Conservation (phyloP, 331 rosid genomes). For the Malus hybrid region DNA sequence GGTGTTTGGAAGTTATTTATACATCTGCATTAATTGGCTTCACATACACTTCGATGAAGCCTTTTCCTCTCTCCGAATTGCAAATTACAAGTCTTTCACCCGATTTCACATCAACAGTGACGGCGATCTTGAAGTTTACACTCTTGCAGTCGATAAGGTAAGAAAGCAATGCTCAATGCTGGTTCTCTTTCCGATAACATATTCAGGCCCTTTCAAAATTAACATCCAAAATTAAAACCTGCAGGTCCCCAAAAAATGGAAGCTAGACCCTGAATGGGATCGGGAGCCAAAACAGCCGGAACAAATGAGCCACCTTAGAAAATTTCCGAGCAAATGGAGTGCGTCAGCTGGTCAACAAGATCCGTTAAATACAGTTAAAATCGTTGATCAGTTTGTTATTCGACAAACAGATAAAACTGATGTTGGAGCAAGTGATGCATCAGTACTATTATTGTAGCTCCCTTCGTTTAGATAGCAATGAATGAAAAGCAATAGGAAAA, state of each 20-base stretch:
- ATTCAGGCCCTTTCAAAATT: not conserved
- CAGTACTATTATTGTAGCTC: slow-evolving; percentile 14
- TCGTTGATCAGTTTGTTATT: slow-evolving; percentile 78
- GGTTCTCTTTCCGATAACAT: not conserved
- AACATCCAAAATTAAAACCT: not conserved
- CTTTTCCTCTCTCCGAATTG: slow-evolving; percentile 94
- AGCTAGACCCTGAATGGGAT: slow-evolving; percentile 62
- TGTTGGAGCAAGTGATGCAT: slow-evolving; percentile 21
- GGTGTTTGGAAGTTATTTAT: slow-evolving; percentile 91
- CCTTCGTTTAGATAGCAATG: slow-evolving; percentile 9
- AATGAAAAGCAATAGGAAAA: not conserved
- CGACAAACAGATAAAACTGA: slow-evolving; percentile 32
- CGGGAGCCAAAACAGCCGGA: slow-evolving; percentile 29
- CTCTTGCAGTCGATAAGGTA: slow-evolving; percentile 94
- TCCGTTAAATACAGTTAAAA: slow-evolving; percentile 72
- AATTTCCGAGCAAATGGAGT: slow-evolving; percentile 53
- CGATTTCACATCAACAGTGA: slow-evolving; percentile 61
- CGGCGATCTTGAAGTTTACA: slow-evolving; percentile 91
- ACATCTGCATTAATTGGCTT: slow-evolving; percentile 93
- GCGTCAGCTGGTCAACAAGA: slow-evolving; percentile 58
- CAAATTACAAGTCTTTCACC: slow-evolving; percentile 88
- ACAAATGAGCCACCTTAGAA: slow-evolving; percentile 34
- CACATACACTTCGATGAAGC: slow-evolving; percentile 97
- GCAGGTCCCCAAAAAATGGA: slow-evolving; percentile 85
- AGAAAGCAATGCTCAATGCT: not conserved